Percentiles rank a stretch among this genome's conserved stretches.
Conservation (phyloP, 768 basidiomycete genomes). For the Austroboletus eburneus region DNA sequence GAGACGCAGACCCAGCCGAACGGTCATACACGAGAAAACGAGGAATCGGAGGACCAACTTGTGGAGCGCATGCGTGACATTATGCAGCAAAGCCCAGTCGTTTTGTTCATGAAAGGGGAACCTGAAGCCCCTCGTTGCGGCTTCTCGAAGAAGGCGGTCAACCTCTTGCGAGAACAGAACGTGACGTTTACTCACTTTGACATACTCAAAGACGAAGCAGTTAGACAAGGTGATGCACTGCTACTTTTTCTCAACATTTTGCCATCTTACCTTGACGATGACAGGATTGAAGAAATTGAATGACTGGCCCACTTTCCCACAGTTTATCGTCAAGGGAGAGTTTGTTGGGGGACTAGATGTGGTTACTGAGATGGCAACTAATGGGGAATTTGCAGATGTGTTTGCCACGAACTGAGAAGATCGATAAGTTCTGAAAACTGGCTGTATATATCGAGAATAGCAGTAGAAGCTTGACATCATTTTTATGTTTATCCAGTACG, state of each 20-base stretch:
- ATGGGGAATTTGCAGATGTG: conserved; percentile 66
- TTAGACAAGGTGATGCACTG: conserved; percentile 62
- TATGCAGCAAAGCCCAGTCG: conserved; percentile 76
- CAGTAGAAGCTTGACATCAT: too few relatives aligned
- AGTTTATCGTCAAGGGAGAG: conserved; percentile 85
- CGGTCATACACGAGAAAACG: conserved; percentile 26
- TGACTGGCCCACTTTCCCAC: conserved; percentile 89
- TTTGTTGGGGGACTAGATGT: conserved; percentile 95
- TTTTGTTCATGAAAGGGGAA: conserved; percentile 89
- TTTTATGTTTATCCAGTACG: too few relatives aligned
- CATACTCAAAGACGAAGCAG: conserved; percentile 76
- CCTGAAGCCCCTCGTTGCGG: conserved; percentile 79
- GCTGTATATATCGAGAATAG: neutral
- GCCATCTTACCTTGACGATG: conserved; percentile 4
- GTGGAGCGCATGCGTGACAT: conserved; percentile 56
- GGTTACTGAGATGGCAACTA: conserved; percentile 81
- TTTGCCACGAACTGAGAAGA: conserved; percentile 6
- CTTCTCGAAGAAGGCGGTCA: conserved; percentile 75
- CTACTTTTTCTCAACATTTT: neutral
- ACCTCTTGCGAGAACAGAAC: conserved; percentile 56
- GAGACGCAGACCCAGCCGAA: conserved; percentile 14
- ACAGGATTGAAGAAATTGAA: conserved; percentile 72
- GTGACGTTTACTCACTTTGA: conserved; percentile 77
- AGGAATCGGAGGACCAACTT: conserved; percentile 65
- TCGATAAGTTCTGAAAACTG: too few relatives aligned